Conservation (phyloP, 192 early-diverging fungal species). For the Chytriomyces sp. region DNA sequence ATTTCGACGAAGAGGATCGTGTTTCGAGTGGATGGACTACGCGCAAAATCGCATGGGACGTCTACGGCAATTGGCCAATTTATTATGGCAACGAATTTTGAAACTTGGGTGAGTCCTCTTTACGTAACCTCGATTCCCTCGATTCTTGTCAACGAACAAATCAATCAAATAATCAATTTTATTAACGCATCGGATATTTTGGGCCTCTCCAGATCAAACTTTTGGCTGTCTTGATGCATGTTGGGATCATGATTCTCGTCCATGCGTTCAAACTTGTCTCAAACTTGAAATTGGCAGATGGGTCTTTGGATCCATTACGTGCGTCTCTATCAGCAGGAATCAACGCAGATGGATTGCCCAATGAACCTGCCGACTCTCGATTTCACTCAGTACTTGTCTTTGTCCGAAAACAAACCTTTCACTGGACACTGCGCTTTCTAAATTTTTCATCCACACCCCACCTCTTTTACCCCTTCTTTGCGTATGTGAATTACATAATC, state of each 20-base stretch:
- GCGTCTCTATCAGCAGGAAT: too few species aligned
- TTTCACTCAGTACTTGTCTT: too few species aligned
- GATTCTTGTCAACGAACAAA: background rate
- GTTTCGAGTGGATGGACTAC: constrained; percentile 72
- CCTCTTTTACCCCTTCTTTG: constrained; percentile 64
- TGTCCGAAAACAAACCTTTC: background rate
- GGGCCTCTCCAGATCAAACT: constrained; percentile 34
- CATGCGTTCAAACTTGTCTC: background rate
- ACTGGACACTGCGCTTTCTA: constrained; percentile 42
- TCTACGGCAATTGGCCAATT: constrained; percentile 64
- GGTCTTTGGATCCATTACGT: too few species aligned
- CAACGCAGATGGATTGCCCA: too few species aligned
- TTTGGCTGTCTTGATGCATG: constrained; percentile 1
- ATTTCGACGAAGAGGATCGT: constrained; percentile 48
- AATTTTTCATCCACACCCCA: constrained; percentile 51
- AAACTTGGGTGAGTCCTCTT: constrained; percentile 14
- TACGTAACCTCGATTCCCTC: background rate
- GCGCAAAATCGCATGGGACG: constrained; percentile 63
- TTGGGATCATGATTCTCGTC: background rate
- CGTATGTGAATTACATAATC: constrained; percentile 44
- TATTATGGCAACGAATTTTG: constrained; percentile 52
- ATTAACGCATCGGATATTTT: constrained; percentile 38
- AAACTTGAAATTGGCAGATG: background rate
- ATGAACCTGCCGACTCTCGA: too few species aligned
- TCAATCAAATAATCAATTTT: constrained; percentile 28